phyloP scores from a whole-genome alignment of 164 flowering plant species.

The Kalanchoe fedtschenkoi region DNA sequence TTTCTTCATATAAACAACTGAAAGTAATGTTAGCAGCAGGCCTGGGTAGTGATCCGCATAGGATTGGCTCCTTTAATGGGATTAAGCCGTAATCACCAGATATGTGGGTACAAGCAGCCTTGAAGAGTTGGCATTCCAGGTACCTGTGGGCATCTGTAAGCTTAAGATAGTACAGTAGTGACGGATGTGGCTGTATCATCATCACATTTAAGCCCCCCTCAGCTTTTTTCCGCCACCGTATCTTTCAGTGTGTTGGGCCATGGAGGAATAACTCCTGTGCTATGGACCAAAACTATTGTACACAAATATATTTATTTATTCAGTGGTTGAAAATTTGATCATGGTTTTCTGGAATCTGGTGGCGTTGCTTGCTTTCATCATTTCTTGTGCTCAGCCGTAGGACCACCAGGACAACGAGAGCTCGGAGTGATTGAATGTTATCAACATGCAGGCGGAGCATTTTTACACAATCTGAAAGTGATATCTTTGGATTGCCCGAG shows the following conservation, averaged over 20 bases:
- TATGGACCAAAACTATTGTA: background rate
- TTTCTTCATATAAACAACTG: background rate
- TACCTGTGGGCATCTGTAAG: background rate
- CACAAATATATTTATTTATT: background rate
- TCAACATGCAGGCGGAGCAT: background rate
- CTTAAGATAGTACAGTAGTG: background rate
- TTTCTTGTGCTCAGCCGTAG: background rate
- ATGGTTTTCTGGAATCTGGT: background rate
- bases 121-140: constrained; percentile 2
- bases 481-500: background rate
- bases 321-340: background rate
- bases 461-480: background rate
- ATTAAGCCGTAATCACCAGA: background rate
- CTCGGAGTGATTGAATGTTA: background rate
- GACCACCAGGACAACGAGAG: background rate
- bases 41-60: no score
- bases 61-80: background rate
- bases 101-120: background rate
- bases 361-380: background rate
- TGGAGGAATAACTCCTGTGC: background rate
- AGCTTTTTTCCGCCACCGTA: background rate
- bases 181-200: constrained; percentile 2
- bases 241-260: background rate
- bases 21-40: background rate
- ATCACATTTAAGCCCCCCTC: background rate